phyloP scores from a whole-genome alignment of 352 stramenopile genomes.

The Stramenopiles sp. region DNA sequence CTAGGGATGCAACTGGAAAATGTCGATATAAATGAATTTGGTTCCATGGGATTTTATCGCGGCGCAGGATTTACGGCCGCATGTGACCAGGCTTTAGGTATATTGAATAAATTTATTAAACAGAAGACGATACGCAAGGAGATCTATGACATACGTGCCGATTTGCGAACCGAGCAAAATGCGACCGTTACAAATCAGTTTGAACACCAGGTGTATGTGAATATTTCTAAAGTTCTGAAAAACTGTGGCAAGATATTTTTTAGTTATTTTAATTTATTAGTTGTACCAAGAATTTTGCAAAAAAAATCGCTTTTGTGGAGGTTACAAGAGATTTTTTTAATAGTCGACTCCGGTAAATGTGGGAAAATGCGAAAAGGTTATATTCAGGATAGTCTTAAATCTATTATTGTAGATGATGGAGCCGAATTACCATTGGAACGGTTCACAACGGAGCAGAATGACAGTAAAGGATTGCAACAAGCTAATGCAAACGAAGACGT shows the following conservation, averaged over 20 bases:
- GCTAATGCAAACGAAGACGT: neutral
- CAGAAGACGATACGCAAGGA: neutral
- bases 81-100: neutral
- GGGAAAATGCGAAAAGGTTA: neutral
- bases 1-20: neutral
- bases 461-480: neutral
- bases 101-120: neutral
- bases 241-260: neutral
- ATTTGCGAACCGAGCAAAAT: neutral
- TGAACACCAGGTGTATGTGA: neutral
- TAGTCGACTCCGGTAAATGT: neutral
- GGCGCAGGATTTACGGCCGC: neutral
- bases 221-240: neutral
- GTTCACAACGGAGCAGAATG: neutral
- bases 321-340: neutral
- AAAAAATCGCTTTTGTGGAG: neutral
- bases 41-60: neutral
- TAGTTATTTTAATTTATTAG: neutral
- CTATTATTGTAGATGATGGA: neutral
- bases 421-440: neutral
- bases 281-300: neutral
- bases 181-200: neutral
- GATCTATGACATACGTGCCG: neutral
- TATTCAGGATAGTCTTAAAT: neutral
- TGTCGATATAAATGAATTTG: no score